phyloP scores from a whole-genome alignment of 1,284 basidiomycete genomes.

The Porodaedalea pini region DNA sequence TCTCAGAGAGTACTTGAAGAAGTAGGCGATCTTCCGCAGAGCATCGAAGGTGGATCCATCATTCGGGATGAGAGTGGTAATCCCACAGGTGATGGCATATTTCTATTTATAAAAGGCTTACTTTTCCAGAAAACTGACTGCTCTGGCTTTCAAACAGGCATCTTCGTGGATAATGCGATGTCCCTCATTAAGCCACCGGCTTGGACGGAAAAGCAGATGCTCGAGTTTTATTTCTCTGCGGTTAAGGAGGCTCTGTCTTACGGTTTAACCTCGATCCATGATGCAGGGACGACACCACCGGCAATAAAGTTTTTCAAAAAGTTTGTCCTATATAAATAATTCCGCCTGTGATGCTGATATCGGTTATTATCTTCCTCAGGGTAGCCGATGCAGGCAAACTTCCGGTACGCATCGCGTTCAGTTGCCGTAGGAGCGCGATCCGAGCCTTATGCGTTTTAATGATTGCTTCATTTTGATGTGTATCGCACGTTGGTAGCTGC shows the following conservation, averaged over 20 bases:
- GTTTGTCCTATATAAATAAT: slow-evolving; percentile 36
- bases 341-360: neutral
- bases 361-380: neutral
- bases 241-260: slow-evolving; percentile 65
- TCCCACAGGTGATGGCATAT: slow-evolving; percentile 61
- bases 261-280: slow-evolving; percentile 82
- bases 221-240: slow-evolving; percentile 59
- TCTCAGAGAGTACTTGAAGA: slow-evolving; percentile 42
- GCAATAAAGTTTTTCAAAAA: slow-evolving; percentile 64
- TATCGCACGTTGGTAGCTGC: slow-evolving; percentile 42
- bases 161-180: slow-evolving; percentile 75
- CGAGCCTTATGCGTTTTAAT: neutral
- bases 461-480: neutral
- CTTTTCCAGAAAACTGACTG: neutral
- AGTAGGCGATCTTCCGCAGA: slow-evolving; percentile 28
- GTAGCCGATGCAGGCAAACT: slow-evolving; percentile 54
- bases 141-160: slow-evolving; percentile 37
- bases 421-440: neutral
- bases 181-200: slow-evolving; percentile 60
- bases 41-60: slow-evolving; percentile 73
- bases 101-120: neutral
- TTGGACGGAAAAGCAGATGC: slow-evolving; percentile 56
- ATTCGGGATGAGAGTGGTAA: slow-evolving; percentile 58
- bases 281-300: slow-evolving; percentile 57
- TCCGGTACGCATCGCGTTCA: slow-evolving; percentile 41